Evolutionary conservation across 148 eudicot genomes (phyloP), one percentile per base, ranked within the genome.

Genomic region (Drosera capensis): DNA sequence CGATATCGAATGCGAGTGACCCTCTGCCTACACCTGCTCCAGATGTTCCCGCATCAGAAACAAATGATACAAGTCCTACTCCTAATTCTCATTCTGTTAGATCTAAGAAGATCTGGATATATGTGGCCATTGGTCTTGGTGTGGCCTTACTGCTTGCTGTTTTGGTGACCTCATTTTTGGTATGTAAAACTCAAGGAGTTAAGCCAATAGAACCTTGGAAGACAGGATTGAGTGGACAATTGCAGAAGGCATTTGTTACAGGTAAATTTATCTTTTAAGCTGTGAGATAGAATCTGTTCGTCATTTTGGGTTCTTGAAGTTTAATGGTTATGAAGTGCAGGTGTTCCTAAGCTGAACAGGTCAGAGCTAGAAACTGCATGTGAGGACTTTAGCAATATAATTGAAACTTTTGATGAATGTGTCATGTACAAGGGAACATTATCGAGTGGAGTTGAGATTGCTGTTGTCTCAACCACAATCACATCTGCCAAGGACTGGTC

Each of bases 341-440:
- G 99, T 44, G 95, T 81, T 26, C 99, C 99, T 14, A 90, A 81
- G 70, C 65, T 90, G 49, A 85, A 90, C 52, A 68, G 87, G 39
- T 30, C 61, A 21, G 99, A 90, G 71, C 74, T 90, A 35, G 95
- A 78, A 66, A 64, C 71, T 20, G 93, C 99, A n/a, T 90, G 95
- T 40, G 99, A 90, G 66, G 99, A 90, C 67, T 90, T 90, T 71
- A 85, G 99, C 82, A 90, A 90, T 64, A 90, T 90, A n/a, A 70
- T 81, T 15, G 68, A 63, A 20, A 59, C 71, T 8, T 26, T 49
- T 16, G 93, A 74, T 51, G 71, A 68, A 22, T 68, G 59, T 58
- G 78, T 70, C 1, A 23, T 90, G 16, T 90, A 90, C 70, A 90
- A 90, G 43, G 99, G 99, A 58, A 90, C 85, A 30, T 59, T 90